Percentiles rank a stretch among this genome's conserved stretches.
Evolutionary conservation across 257 asterid genomes (phyloP).

Genomic region (Lavandula angustifolia): DNA sequence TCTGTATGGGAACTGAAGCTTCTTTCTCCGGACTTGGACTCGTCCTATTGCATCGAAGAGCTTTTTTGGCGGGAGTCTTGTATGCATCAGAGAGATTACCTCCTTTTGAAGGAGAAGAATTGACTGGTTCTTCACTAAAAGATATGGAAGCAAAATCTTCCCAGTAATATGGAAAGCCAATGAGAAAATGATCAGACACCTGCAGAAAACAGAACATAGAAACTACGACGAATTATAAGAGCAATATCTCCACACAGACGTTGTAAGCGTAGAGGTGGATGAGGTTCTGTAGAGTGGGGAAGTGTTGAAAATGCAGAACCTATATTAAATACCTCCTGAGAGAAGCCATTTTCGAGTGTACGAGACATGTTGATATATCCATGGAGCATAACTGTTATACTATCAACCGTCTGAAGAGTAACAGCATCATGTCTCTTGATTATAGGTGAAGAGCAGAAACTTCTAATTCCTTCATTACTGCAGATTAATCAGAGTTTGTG

Average conservation of each 20-base stretch:
- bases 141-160: constrained; percentile 49
- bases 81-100: constrained; percentile 32
- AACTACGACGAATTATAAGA: not conserved
- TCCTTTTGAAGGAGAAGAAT: constrained; percentile 18
- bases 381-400: constrained; percentile 49
- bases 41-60: constrained; percentile 27
- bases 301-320: no score
- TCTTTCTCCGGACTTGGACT: constrained; percentile 25
- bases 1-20: constrained; percentile 3
- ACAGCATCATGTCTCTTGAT: constrained; percentile 55
- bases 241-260: not conserved
- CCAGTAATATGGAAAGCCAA: constrained; percentile 81
- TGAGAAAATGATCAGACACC: constrained; percentile 55
- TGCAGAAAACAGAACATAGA: constrained; percentile 23
- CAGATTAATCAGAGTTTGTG: constrained; percentile 11
- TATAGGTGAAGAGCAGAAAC: constrained; percentile 60
- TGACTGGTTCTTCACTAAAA: constrained; percentile 36
- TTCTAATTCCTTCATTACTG: constrained; percentile 50
- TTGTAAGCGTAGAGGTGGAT: not conserved
- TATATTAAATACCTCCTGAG: constrained; percentile 47
- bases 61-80: constrained; percentile 22
- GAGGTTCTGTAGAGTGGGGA: no score
- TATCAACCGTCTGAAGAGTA: constrained; percentile 62
- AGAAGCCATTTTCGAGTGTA: constrained; percentile 63
- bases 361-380: constrained; percentile 57